phyloP scores from a whole-genome alignment of 2,329 filamentous ascomycete genomes.

The Paraphaeosphaeria sporulosa region DNA sequence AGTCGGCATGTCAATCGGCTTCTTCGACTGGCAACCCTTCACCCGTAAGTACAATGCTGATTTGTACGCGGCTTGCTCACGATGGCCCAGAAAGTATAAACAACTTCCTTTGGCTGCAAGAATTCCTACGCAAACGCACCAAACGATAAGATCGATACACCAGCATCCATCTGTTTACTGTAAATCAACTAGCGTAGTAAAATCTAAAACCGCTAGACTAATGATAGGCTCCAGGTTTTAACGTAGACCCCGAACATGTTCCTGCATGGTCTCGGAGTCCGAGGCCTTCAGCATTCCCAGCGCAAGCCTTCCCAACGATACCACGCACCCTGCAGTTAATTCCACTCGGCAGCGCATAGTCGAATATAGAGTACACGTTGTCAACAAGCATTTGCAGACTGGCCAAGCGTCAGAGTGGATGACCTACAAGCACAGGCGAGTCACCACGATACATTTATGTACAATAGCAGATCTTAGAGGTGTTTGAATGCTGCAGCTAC shows the following conservation, averaged over 20 bases:
- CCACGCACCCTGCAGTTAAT: no score
- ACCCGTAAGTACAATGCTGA: background rate
- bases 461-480: background rate
- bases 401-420: no score
- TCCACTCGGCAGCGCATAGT: no score
- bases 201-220: background rate
- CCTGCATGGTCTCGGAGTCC: no score
- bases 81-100: background rate
- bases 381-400: no score
- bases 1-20: conserved; percentile 16
- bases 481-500: background rate
- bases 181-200: background rate
- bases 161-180: background rate
- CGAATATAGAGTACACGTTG: no score
- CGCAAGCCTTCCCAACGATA: no score
- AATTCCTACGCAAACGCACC: background rate
- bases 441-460: background rate
- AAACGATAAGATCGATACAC: background rate
- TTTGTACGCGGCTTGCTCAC: background rate
- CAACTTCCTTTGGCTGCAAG: conserved; percentile 14
- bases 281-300: no score
- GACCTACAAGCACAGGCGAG: background rate
- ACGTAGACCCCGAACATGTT: no score
- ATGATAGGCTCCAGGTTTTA: no score
- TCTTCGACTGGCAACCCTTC: conserved; percentile 19